Evolutionary conservation across 2,329 filamentous ascomycete species (phyloP).

Genomic region (Shiraia bambusicola): DNA sequence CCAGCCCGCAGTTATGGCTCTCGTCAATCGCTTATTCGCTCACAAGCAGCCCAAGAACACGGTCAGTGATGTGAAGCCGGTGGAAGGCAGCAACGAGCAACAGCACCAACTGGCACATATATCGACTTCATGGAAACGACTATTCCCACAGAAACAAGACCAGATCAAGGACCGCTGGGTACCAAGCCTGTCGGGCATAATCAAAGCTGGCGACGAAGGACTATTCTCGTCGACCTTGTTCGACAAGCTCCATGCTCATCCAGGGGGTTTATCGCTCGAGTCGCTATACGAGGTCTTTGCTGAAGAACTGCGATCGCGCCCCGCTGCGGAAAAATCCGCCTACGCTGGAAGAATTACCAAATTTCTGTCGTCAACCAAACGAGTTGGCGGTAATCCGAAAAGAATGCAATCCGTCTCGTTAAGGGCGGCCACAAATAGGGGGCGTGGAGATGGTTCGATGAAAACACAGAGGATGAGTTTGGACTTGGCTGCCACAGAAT

Average conservation of each 20-base stretch:
- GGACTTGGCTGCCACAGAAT: slow-evolving; percentile 18
- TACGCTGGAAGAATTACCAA: slow-evolving; percentile 27
- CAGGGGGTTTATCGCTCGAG: slow-evolving; percentile 28
- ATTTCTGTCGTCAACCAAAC: slow-evolving; percentile 23
- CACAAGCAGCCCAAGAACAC: slow-evolving; percentile 25
- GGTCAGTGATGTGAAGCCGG: slow-evolving; percentile 10
- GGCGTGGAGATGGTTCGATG: slow-evolving; percentile 12
- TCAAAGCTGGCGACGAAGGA: slow-evolving; percentile 39
- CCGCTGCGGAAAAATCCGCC: slow-evolving; percentile 22
- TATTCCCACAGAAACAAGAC: slow-evolving; percentile 22
- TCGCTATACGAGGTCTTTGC: slow-evolving; percentile 31
- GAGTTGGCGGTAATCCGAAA: slow-evolving; percentile 9
- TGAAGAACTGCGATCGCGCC: slow-evolving; percentile 21
- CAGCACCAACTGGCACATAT: slow-evolving; percentile 15
- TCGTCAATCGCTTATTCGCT: slow-evolving; percentile 30
- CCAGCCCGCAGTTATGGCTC: slow-evolving; percentile 27
- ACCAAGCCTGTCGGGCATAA: slow-evolving; percentile 30
- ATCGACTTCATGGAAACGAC: slow-evolving; percentile 22
- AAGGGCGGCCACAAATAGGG: slow-evolving; percentile 6
- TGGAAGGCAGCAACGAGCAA: slow-evolving; percentile 16
- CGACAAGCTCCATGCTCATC: slow-evolving; percentile 20
- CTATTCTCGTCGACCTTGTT: slow-evolving; percentile 31
- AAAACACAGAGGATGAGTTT: slow-evolving; percentile 20
- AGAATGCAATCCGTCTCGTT: slow-evolving; percentile 24
- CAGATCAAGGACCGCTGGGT: slow-evolving; percentile 20